Conservation (phyloP, 2,329 filamentous ascomycete genomes). For the Aspergillus sp. region DNA sequence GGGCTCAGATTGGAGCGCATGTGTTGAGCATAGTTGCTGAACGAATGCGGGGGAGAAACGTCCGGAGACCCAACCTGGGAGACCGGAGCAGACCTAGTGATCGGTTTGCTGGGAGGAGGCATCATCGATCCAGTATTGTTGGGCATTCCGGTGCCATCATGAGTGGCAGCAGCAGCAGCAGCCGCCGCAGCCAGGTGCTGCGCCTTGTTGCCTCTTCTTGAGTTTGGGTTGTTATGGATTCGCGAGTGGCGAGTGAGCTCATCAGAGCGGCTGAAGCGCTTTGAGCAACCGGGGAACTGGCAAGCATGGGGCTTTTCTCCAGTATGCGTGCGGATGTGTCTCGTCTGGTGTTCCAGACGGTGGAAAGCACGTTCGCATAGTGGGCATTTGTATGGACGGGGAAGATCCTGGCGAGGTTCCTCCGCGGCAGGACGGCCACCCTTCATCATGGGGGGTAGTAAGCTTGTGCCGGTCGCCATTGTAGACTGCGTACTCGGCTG, state of each 20-base stretch:
- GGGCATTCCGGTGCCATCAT: slow-evolving; percentile 47
- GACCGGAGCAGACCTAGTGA: slow-evolving; percentile 82
- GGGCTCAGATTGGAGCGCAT: slow-evolving; percentile 59
- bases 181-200: slow-evolving; percentile 60
- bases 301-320: slow-evolving; percentile 98
- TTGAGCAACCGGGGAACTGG: slow-evolving; percentile 92
- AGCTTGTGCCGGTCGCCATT: slow-evolving; percentile 47
- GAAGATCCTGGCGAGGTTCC: slow-evolving; percentile 70
- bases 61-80: slow-evolving; percentile 91
- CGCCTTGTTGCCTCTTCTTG: slow-evolving; percentile 85
- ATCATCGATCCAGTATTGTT: slow-evolving; percentile 65
- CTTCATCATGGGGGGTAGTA: slow-evolving; percentile 46
- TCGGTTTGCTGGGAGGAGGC: slow-evolving; percentile 73
- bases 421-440: slow-evolving; percentile 60
- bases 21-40: slow-evolving; percentile 61
- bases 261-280: slow-evolving; percentile 94
- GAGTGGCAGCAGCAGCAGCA: slow-evolving; percentile 53
- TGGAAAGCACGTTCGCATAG: slow-evolving; percentile 99
- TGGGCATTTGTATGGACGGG: slow-evolving; percentile 96
- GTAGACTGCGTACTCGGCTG: slow-evolving; percentile 27
- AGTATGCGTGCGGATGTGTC: slow-evolving; percentile 94
- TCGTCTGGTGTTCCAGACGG: slow-evolving; percentile 88
- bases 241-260: slow-evolving; percentile 95
- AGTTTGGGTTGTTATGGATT: slow-evolving; percentile 99
- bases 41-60: slow-evolving; percentile 91